phyloP scores from a whole-genome alignment of 2,329 filamentous ascomycete species.

The Stachybotrys elegans region DNA sequence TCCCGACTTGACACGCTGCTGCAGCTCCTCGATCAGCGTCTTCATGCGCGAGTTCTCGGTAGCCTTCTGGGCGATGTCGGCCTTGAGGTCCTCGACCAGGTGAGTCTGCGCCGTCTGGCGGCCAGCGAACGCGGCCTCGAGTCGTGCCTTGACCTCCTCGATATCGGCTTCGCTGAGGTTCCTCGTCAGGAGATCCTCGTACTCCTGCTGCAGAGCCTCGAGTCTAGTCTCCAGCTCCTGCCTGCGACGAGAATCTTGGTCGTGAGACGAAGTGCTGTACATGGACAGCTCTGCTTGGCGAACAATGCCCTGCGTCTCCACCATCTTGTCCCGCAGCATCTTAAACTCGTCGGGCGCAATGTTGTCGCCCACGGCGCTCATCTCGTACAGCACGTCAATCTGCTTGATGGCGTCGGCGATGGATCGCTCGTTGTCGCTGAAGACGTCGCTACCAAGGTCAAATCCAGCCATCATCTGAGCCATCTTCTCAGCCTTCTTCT shows the following conservation, averaged over 20 bases:
- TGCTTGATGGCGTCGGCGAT: conserved; percentile 81
- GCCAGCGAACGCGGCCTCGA: conserved; percentile 72
- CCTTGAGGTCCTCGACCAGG: conserved; percentile 71
- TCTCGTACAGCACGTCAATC: conserved; percentile 72
- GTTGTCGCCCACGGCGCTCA: conserved; percentile 70
- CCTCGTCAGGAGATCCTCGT: conserved; percentile 74
- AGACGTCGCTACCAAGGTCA: conserved; percentile 85
- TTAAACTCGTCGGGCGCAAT: conserved; percentile 78
- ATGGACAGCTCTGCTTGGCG: conserved; percentile 86
- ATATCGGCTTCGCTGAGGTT: conserved; percentile 75
- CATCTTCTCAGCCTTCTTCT: conserved; percentile 98
- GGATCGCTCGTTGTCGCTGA: conserved; percentile 85
- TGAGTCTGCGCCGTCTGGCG: conserved; percentile 70
- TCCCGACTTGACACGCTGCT: conserved; percentile 65
- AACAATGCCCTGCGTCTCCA: conserved; percentile 89
- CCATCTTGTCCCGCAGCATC: conserved; percentile 69
- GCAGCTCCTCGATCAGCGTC: conserved; percentile 73
- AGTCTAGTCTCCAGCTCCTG: conserved; percentile 75
- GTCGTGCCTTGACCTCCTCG: conserved; percentile 74
- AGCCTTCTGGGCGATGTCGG: conserved; percentile 69
- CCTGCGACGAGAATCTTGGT: conserved; percentile 62
- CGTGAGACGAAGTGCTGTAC: conserved; percentile 61
- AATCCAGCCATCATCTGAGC: conserved; percentile 99
- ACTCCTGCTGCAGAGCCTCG: conserved; percentile 70
- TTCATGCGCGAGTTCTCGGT: conserved; percentile 80